Evolutionary conservation across 2,329 filamentous ascomycete species (phyloP), one percentile per base, ranked within the genome.

Genomic region (Fonsecaea pedrosoi): DNA sequence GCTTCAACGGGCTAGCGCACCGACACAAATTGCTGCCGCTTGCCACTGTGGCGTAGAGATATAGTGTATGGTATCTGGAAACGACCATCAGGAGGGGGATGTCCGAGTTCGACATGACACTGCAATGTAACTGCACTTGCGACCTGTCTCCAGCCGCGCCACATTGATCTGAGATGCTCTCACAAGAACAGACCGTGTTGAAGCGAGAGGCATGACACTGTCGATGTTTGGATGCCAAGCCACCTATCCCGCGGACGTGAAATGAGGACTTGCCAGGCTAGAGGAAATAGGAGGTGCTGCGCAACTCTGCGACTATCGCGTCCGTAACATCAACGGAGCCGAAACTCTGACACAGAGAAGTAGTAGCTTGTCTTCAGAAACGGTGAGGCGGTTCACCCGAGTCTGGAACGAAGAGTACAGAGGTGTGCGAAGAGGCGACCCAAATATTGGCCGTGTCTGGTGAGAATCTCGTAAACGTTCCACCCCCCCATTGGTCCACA

Each of bases 401-500:
- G 5, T 4, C 8, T 50, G 45, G 18, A 15, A 12, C 45, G 25
- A 10, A 25, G 45, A 4, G 25, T 21, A 5, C 21, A 25, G 45
- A 50, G 4, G 18, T 25, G 45, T 10, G 45, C 45, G 25, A 10
- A 50, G 21, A 25, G 18, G 45, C 12, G 45, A 13, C 45, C 18
- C 45, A 13, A 18, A 8, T 18, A 2, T 50, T 13, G 12, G 45
- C 21, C 18, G 45, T 13, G 21, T 25, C 21, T 4, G 45, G 45
- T 50, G 45, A 50, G 45, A 25, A 50, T 50, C 45, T 50, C 21
- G 45, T 50, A 50, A 50, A 50, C 45, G 45, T 50, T 50, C 45
- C 30, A 50, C 45, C 45, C 21, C 21, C 3, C 10, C 6, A 45
- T 45, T 18, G 18, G 45, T 21, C 45, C 3, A 9, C 15, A 5